Evolutionary conservation across 1,284 basidiomycete genomes (phyloP).

Genomic region (Meripilus lineatus): DNA sequence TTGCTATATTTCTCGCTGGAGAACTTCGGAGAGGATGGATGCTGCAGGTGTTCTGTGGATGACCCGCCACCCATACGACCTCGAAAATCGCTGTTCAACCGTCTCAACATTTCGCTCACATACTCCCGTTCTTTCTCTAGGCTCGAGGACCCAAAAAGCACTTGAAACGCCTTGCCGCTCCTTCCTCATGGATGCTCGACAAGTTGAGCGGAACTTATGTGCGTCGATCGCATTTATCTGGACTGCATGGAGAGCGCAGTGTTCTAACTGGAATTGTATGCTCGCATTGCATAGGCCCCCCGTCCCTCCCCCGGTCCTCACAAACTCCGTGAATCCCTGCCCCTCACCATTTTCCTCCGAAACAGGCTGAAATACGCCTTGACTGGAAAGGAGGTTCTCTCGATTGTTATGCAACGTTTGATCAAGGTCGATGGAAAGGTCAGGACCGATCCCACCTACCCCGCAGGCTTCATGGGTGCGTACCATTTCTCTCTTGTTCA

Average conservation of each 20-base stretch:
- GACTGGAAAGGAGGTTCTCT: constrained; percentile 92
- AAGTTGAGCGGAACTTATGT: constrained; percentile 98
- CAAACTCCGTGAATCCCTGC: constrained; percentile 97
- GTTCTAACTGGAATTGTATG: neutral
- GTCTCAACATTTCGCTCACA: constrained; percentile 18
- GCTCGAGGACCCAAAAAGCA: constrained; percentile 99
- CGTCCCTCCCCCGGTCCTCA: constrained; percentile 98
- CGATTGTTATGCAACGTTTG: constrained; percentile 94
- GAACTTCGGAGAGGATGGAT: constrained; percentile 25
- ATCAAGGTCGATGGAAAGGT: constrained; percentile 99
- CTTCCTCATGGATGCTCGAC: constrained; percentile 99
- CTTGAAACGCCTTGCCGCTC: constrained; percentile 96
- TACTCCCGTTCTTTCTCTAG: constrained; percentile 34
- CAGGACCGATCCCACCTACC: constrained; percentile 96
- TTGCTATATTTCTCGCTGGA: constrained; percentile 13
- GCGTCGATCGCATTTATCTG: constrained; percentile 32
- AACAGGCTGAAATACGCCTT: constrained; percentile 99
- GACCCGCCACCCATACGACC: constrained; percentile 18
- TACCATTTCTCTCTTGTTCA: constrained; percentile 9
- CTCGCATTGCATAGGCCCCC: constrained; percentile 62
- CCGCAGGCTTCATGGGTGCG: constrained; percentile 95
- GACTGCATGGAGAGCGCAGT: neutral
- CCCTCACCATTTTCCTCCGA: constrained; percentile 92
- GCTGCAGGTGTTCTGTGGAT: constrained; percentile 25
- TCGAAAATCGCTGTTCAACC: constrained; percentile 12